Base-by-base conservation (phyloP, 331 rosid genomes). In the Malus hybrid region DNA sequence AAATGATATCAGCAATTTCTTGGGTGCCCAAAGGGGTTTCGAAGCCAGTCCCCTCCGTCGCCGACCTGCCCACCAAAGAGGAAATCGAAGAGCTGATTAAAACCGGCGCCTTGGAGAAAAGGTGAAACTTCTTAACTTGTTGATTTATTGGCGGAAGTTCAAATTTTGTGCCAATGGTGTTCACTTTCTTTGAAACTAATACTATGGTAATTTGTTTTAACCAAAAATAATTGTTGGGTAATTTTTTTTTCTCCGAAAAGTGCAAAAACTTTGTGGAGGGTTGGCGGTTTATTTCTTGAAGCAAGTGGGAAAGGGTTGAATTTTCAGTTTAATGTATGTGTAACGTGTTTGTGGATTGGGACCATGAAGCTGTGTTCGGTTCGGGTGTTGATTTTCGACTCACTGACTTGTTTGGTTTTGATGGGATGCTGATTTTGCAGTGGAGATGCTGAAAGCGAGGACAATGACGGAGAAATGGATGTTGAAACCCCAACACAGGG, bases 21-120 rank as follows among this genome's bases (percentile, higher is more conserved):
- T 94, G 97, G 97, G 70, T 94, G 16, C 99, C 97, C 29, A 92
- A 90, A 69, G 97, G 99, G 42, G 89, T 77, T 62, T 69, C 86
- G 0, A 92, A 84, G 80, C 78, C 94, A 8, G 84, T 81, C 50
- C 98, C 96, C 0, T 16, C 75, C 11, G 75, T 79, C 8, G 96
- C 93, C 1, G 99, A 90, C n/a, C 91, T 83, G 46, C 96, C 97
- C 64, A 83, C 92, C 16, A 78, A 86, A 39, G 97, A 89, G 24
- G 92, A 88, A 24, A 84, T 90, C 66, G 84, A 92, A 44, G 83
- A 92, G 70, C 12, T 89, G 2, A 83, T 90, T 48, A 70, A 80
- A 34, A 59, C 76, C 44, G 80, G 67, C 12, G 71, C 50, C 42
- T 61, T 81, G 57, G 81, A 77, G 10, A 50, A 56, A 73, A 61